Percentiles rank a stretch among this genome's conserved stretches.
phyloP scores from a whole-genome alignment of 768 basidiomycete genomes.

The Termitomyces bulborhizus region DNA sequence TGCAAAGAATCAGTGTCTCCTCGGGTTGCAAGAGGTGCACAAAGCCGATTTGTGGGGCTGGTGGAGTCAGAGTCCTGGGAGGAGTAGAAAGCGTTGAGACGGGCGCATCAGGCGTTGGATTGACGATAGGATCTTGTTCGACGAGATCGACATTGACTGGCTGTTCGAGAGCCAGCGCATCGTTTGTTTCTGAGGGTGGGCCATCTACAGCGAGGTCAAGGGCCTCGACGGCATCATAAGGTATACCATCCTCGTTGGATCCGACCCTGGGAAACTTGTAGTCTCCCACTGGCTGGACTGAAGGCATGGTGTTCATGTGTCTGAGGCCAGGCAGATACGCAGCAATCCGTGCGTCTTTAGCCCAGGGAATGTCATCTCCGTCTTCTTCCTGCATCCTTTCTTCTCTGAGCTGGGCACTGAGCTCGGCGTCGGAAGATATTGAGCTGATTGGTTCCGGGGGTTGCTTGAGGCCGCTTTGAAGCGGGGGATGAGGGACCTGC shows the following conservation, averaged over 20 bases:
- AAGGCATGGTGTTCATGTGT: neutral
- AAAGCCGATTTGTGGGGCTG: neutral
- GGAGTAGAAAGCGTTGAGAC: too few relatives aligned
- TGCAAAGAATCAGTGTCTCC: conserved; percentile 5
- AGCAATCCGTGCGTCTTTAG: conserved; percentile 5
- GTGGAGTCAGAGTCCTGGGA: neutral
- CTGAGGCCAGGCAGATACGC: conserved; percentile 13
- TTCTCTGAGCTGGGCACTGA: conserved; percentile 12
- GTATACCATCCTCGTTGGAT: conserved; percentile 3
- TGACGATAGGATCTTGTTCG: neutral
- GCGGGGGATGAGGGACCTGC: conserved; percentile 51
- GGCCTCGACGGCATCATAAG: conserved; percentile 4
- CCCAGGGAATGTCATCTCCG: conserved; percentile 11
- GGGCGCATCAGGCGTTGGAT: too few relatives aligned
- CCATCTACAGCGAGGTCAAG: neutral
- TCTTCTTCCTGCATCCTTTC: conserved; percentile 11
- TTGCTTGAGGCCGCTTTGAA: conserved; percentile 45
- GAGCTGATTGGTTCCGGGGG: conserved; percentile 5
- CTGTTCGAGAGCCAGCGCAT: conserved; percentile 1
- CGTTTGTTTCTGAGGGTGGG: neutral
- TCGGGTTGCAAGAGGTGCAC: conserved; percentile 4
- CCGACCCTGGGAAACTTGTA: conserved; percentile 9
- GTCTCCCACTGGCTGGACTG: conserved; percentile 8
- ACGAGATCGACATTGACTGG: conserved; percentile 1
- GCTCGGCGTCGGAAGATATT: conserved; percentile 6